Conservation (phyloP, 129 eudicot genomes). For the Chrysanthemum lavandulifolium region DNA sequence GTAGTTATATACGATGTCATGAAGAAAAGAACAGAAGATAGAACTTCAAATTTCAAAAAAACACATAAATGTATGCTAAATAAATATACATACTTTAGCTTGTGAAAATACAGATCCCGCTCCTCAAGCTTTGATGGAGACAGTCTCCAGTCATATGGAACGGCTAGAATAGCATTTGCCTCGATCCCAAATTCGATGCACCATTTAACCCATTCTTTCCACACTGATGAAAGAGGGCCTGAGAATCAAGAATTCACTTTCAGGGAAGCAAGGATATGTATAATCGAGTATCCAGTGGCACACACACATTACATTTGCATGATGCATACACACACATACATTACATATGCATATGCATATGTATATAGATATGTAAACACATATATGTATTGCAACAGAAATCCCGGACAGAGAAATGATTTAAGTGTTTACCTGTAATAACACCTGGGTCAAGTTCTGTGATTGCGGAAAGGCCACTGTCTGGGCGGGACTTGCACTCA, state of each 20-base stretch:
- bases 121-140: slow-evolving; percentile 96
- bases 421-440: slow-evolving; percentile 68
- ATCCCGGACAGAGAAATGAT: neutral
- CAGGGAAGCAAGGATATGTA: slow-evolving; percentile 17
- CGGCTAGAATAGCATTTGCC: slow-evolving; percentile 94
- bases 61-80: slow-evolving; percentile 1
- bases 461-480: slow-evolving; percentile 96
- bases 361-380: neutral
- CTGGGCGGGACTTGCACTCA: slow-evolving; percentile 93
- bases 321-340: neutral
- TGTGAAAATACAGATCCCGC: slow-evolving; percentile 95
- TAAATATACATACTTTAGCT: slow-evolving; percentile 65
- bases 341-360: neutral
- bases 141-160: slow-evolving; percentile 96
- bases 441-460: slow-evolving; percentile 96
- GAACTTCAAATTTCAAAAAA: slow-evolving; percentile 6
- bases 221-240: slow-evolving; percentile 98
- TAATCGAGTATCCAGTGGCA: neutral
- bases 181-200: slow-evolving; percentile 96
- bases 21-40: neutral
- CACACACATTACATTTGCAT: neutral
- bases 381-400: neutral
- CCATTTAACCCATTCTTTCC: slow-evolving; percentile 99
- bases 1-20: too few species aligned
- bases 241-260: slow-evolving; percentile 21